Percentiles rank a stretch among this genome's conserved stretches.
phyloP scores from a whole-genome alignment of 164 flowering plant genomes.

The Nymphaea colorata region DNA sequence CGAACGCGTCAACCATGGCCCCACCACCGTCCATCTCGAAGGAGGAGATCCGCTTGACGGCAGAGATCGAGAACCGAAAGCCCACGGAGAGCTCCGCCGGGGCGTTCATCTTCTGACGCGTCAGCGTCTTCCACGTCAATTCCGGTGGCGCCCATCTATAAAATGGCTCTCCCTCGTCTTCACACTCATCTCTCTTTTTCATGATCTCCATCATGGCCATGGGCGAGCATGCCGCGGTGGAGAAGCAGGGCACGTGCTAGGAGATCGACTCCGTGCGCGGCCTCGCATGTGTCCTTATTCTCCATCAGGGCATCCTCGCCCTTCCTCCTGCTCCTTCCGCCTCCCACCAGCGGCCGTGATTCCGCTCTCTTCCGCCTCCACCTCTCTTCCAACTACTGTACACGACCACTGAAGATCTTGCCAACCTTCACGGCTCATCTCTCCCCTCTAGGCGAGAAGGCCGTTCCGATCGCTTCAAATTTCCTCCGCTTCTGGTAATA shows the following conservation, averaged over 20 bases:
- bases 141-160: no score
- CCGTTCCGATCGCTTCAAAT: neutral
- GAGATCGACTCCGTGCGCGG: neutral
- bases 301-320: slow-evolving; percentile 14
- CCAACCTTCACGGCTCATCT: neutral
- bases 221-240: slow-evolving; percentile 12
- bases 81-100: no score
- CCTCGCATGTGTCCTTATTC: slow-evolving; percentile 15
- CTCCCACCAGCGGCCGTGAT: neutral
- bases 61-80: no score
- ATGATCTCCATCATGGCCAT: neutral
- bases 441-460: neutral
- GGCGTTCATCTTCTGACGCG: no score
- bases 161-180: no score
- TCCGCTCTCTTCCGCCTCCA: neutral
- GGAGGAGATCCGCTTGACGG: no score
- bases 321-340: neutral
- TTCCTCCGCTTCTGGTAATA: neutral
- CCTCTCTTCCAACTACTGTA: neutral
- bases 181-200: no score
- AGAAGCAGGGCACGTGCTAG: slow-evolving; percentile 19
- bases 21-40: no score
- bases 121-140: no score
- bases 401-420: neutral
- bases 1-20: no score